These are phyloP conservation scores for Fusarium oligoseptatum DNA, from an alignment of 2,329 filamentous ascomycete species.

Conservation along the genomic window DNA sequence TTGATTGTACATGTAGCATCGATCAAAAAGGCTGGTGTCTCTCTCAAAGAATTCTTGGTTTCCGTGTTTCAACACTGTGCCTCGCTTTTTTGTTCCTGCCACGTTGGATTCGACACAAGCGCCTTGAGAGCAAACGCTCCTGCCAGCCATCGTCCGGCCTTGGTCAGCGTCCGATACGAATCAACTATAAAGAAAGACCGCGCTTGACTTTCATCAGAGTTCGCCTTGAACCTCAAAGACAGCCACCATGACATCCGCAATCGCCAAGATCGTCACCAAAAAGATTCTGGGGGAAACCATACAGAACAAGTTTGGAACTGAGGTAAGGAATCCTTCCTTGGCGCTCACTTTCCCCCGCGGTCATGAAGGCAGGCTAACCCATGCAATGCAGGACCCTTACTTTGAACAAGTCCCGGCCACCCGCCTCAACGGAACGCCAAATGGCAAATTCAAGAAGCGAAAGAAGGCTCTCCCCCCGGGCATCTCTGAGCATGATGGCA, in stretches of 20 bases:
- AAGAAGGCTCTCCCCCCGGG: slow-evolving; percentile 88
- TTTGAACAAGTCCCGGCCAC: slow-evolving; percentile 86
- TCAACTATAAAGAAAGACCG: slow-evolving; percentile 8
- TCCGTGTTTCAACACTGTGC: slow-evolving; percentile 12
- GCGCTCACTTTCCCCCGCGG: not conserved
- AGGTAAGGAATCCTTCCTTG: slow-evolving; percentile 55
- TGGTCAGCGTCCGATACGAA: not conserved
- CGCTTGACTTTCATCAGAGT: not conserved
- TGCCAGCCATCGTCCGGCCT: slow-evolving; percentile 21
- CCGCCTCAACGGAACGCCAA: slow-evolving; percentile 73
- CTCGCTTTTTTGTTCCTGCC: slow-evolving; percentile 21
- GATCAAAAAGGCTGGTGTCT: slow-evolving; percentile 13
- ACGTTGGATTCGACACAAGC: slow-evolving; percentile 24
- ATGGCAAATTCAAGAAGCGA: slow-evolving; percentile 82
- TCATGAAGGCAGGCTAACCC: slow-evolving; percentile 12
- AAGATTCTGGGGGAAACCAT: slow-evolving; percentile 69
- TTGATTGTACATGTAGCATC: slow-evolving; percentile 14
- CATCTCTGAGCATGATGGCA: slow-evolving; percentile 84
- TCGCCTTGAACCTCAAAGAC: not conserved
- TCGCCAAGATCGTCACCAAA: slow-evolving; percentile 68
- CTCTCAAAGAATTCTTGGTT: slow-evolving; percentile 3
- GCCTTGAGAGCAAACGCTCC: slow-evolving; percentile 42
- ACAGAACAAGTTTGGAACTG: slow-evolving; percentile 70
- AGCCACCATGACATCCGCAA: slow-evolving; percentile 62
- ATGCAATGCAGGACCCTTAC: slow-evolving; percentile 87